Evolutionary conservation across 225 moss, liverwort and hornwort species (phyloP).

Genomic region (Ulota crispa): DNA sequence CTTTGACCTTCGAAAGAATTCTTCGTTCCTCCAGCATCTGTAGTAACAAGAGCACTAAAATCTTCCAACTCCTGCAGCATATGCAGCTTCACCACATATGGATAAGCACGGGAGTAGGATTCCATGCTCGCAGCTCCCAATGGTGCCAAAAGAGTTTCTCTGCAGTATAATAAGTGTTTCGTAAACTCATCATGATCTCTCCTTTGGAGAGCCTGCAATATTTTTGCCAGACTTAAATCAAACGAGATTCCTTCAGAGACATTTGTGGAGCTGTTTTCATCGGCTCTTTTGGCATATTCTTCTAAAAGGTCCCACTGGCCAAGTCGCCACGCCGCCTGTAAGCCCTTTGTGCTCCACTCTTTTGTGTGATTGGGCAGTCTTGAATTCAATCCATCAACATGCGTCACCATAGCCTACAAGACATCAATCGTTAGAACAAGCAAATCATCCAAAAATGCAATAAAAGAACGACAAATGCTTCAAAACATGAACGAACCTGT

Average conservation of each 20-base stretch:
- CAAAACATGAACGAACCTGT: neutral
- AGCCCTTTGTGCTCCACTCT: conserved; percentile 89
- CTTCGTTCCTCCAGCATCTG: conserved; percentile 41
- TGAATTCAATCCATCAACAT: conserved; percentile 92
- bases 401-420: conserved; percentile 84
- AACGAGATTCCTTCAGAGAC: conserved; percentile 62
- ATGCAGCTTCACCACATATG: conserved; percentile 92
- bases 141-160: conserved; percentile 85
- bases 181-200: conserved; percentile 65
- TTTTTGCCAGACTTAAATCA: conserved; percentile 85
- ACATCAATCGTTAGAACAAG: conserved; percentile 24
- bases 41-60: conserved; percentile 72
- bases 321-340: conserved; percentile 99
- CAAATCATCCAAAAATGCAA: neutral
- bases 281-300: conserved; percentile 79
- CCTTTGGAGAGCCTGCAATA: conserved; percentile 84
- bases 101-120: conserved; percentile 96
- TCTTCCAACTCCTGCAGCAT: conserved; percentile 98
- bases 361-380: conserved; percentile 82
- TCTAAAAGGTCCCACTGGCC: conserved; percentile 98
- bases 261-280: conserved; percentile 60
- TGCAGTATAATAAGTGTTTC: conserved; percentile 68
- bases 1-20: conserved; percentile 51
- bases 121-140: conserved; percentile 99
- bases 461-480: neutral